Evolutionary conservation across 2,329 filamentous ascomycete genomes (phyloP).

Genomic region (Pseudogymnoascus sp.): DNA sequence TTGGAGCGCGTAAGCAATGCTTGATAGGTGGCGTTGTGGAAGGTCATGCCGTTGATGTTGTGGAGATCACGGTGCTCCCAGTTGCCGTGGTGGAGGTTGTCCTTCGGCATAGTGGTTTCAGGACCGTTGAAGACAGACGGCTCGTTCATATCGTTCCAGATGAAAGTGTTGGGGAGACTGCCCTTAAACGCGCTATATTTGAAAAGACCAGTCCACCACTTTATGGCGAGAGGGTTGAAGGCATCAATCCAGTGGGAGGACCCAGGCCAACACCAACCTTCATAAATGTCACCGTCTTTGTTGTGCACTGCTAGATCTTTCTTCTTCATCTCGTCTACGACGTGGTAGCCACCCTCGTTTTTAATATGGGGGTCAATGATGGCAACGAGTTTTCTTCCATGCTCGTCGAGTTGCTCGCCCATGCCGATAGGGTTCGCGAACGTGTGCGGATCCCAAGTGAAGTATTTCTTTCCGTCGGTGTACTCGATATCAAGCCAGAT

Average conservation of each 20-base stretch:
- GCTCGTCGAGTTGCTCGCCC: conserved; percentile 77
- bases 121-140: conserved; percentile 98
- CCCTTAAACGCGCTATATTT: conserved; percentile 84
- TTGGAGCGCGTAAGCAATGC: conserved; percentile 79
- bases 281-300: conserved; percentile 82
- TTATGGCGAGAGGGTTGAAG: conserved; percentile 84
- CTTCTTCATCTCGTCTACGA: conserved; percentile 74
- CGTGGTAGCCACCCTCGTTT: conserved; percentile 69
- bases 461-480: conserved; percentile 94
- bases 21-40: conserved; percentile 88
- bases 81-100: conserved; percentile 82
- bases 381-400: conserved; percentile 81
- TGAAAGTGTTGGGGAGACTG: conserved; percentile 76
- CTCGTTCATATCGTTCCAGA: conserved; percentile 99
- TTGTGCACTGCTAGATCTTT: conserved; percentile 80
- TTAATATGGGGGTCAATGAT: conserved; percentile 99
- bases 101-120: conserved; percentile 97
- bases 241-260: conserved; percentile 94
- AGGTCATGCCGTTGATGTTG: conserved; percentile 91
- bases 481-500: conserved; percentile 99
- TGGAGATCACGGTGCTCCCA: conserved; percentile 98
- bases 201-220: conserved; percentile 89
- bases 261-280: conserved; percentile 98
- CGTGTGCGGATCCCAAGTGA: conserved; percentile 87
- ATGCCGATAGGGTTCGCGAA: conserved; percentile 83